Percentiles rank a stretch among this genome's conserved stretches.
These are phyloP conservation scores for Penicillium samsonianum DNA, from an alignment of 495 filamentous ascomycete genomes.

Conservation along the genomic window DNA sequence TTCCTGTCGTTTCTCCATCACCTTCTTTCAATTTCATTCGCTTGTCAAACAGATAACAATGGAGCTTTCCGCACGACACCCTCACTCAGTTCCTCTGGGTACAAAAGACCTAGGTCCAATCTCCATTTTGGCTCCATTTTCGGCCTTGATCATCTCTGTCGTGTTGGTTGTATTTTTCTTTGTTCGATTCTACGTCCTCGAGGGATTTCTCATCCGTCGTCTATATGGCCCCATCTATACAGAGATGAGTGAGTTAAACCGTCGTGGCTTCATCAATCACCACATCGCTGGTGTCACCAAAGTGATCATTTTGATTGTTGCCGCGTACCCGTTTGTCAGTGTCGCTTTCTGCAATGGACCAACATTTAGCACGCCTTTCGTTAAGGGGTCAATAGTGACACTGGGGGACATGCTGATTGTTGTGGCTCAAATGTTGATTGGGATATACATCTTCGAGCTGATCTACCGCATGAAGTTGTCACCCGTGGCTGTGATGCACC, in stretches of 20 bases:
- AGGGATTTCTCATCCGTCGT: constrained; percentile 40
- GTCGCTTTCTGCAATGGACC: constrained; percentile 37
- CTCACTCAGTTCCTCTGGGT: neutral
- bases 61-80: neutral
- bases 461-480: constrained; percentile 47
- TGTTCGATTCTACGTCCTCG: constrained; percentile 46
- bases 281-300: constrained; percentile 51
- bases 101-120: constrained; percentile 28
- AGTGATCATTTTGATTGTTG: constrained; percentile 42
- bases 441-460: constrained; percentile 52
- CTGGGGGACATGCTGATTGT: constrained; percentile 48
- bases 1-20: neutral
- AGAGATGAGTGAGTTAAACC: constrained; percentile 35
- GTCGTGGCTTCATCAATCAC: constrained; percentile 52
- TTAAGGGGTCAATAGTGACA: constrained; percentile 32
- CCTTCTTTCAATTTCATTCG: neutral
- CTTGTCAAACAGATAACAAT: neutral
- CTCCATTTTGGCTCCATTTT: constrained; percentile 45
- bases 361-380: constrained; percentile 35
- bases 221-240: constrained; percentile 42
- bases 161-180: constrained; percentile 45
- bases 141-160: constrained; percentile 46
- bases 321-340: constrained; percentile 48
- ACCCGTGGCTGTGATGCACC: constrained; percentile 46
- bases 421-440: constrained; percentile 46